Base-by-base conservation (phyloP, 805 yeast genomes). In the Spathaspora boniae region DNA sequence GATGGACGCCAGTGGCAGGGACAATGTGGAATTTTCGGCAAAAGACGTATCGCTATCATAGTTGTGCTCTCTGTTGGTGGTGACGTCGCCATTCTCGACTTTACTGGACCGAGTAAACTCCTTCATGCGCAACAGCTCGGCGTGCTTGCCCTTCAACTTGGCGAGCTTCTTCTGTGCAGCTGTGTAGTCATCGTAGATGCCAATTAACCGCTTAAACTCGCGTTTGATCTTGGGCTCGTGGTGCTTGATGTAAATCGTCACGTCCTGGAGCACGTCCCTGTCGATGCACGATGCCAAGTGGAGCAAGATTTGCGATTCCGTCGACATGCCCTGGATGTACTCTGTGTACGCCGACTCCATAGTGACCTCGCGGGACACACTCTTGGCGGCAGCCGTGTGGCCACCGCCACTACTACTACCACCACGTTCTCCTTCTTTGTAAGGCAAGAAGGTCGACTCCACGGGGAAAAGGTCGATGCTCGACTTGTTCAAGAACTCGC, bases 251-350 rank as follows among this genome's bases (percentile, higher is more conserved):
- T 61, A 65, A 5, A 42, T 45, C 11, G 67, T 59, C n/a, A 67
- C 42, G 3, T 49, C 46, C 22, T 56, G 61, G 37, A 67, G 46
- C 2, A 65, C 58, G 16, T 51, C 51, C 14, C 51, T 42, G 36
- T 68, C 72, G 16, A 68, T 60, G 3, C 48, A 48, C 1, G 60
- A 45, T 3, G 70, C 64, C 25, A 62, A 47, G 3, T 36, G 41
- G 17, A 49, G 42, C 29, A 58, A 43, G 2, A 42, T 33, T 16
- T 46, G 45, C 6, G 63, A 44, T 33, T 63, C 66, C 5, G 41
- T 33, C 8, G 46, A 25, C 18, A 58, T 34, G n/a, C 46, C 50
- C 7, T 44, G 29, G 25, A 54, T 41, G 36, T 50, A 55, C 19
- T 35, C 23, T 5, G 14, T 27, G 20, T 31, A 32, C 4, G 44